Base-by-base conservation (phyloP, 768 basidiomycete species). In the Grammothele lineata region DNA sequence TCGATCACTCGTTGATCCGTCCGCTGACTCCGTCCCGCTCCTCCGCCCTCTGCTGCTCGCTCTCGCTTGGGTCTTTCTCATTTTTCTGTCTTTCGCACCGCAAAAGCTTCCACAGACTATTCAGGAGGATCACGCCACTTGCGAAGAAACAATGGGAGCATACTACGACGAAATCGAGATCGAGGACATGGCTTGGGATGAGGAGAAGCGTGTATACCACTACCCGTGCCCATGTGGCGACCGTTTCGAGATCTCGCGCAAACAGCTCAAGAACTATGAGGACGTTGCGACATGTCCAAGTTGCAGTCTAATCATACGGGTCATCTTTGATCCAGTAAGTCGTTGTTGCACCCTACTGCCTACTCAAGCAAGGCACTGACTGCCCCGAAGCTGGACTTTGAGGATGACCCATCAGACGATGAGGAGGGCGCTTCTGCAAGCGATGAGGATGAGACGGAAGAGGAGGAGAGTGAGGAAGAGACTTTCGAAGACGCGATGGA, bases 141-240 rank as follows among this genome's bases (percentile, higher is more conserved):
- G n/a, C n/a, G n/a, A n/a, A n/a, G n/a, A n/a, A n/a, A n/a, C 18
- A 4, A 90, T 91, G 88, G 86, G 83, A 14, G 84, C 85, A 18
- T 92, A 88, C 66, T 94, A 97, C 73, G 93, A 97, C 72, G 94
- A 96, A 67, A 82, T 97, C 22, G 93, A 97, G 64, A 96, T 97
- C 43, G 95, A 97, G 62, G 94, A 96, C 60, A 94, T 96, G 85
- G 77, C 70, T 14, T 96, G 91, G 90, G 92, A 95, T 64, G 74
- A 75, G 19, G 80, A 75, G 45, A 88, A 85, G 61, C 63, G 75
- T 34, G 87, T 97, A 4, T 97, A 84, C 61, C 94, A 98, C 72
- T 96, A 94, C 65, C 95, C 94, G 0, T 99, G 93, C 62, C 94
- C 95, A 1, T 98, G 95, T 61, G 95, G 95, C 8, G 95, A 99